Conservation (phyloP, 257 asterid genomes). For the Plantago major region DNA sequence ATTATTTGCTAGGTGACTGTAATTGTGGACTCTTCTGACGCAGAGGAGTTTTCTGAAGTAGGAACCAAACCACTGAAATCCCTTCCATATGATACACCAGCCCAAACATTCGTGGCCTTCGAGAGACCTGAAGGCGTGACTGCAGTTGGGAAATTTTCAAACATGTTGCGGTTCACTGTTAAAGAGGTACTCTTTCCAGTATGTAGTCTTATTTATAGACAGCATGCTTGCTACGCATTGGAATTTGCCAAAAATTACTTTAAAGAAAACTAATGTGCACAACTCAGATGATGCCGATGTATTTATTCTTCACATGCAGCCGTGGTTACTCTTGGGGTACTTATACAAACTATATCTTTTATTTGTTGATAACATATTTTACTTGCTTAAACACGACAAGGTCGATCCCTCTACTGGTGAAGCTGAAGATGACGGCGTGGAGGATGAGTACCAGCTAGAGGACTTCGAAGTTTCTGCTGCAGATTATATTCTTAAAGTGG, state of each 20-base stretch:
- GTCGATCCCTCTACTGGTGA: constrained; percentile 97
- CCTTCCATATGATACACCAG: constrained; percentile 89
- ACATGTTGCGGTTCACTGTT: constrained; percentile 72
- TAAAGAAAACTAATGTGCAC: too few relatives aligned
- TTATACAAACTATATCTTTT: neutral
- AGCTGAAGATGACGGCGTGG: constrained; percentile 95
- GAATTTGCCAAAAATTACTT: too few relatives aligned
- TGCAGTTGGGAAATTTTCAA: constrained; percentile 89
- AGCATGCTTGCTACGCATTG: too few relatives aligned
- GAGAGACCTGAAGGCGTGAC: constrained; percentile 93
- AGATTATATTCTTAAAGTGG: constrained; percentile 84
- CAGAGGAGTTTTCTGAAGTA: constrained; percentile 89
- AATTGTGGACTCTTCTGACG: constrained; percentile 93
- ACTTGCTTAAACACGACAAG: constrained; percentile 29
- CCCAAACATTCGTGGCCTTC: constrained; percentile 87
- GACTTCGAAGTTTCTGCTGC: constrained; percentile 92
- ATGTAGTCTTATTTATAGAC: too few relatives aligned
- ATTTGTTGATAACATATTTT: neutral
- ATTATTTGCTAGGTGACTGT: constrained; percentile 65
- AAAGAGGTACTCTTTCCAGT: constrained; percentile 63
- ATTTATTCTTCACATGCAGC: too few relatives aligned
- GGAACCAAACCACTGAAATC: constrained; percentile 73
- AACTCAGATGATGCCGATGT: too few relatives aligned
- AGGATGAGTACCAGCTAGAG: constrained; percentile 97
- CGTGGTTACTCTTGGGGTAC: too few relatives aligned